Base-by-base conservation (phyloP, 805 yeast genomes). In the Ogataea naganishii region DNA sequence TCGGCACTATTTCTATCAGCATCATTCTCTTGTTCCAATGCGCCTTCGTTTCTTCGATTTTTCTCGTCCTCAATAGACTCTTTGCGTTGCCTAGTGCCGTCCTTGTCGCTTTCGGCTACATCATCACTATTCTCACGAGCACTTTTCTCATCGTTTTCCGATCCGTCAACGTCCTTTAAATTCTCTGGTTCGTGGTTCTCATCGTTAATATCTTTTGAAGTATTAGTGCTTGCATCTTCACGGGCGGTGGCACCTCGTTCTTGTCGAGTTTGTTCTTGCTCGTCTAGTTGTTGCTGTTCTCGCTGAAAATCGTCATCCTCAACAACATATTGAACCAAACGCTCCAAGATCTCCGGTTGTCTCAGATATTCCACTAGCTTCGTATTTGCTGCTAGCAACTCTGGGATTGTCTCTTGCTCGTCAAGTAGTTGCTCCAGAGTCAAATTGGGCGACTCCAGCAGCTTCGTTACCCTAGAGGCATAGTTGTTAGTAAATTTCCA, bases 361-460 rank as follows among this genome's bases (percentile, higher is more conserved):
- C 89, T 68, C 32, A 92, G 62, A 44, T 78, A 78, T 44, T 85
- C 92, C 23, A 88, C 64, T 29, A 92, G 66, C 47, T 80, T 79
- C 26, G 78, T 67, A 51, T 81, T 81, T 13, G 85, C 76, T 14
- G 80, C 72, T 38, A 79, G 58, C 21, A 84, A 59, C 49, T 83
- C 92, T 34, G 81, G 81, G 17, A 81, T 61, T 18, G 84, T 54
- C 35, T 80, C 88, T 26, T 74, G 80, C 42, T 82, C 89, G 47
- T 80, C 86, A 37, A 84, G 58, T 26, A 84, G 54, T 27, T 78
- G 80, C 26, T 69, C 74, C 35, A 75, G 53, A 5, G 58, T 49
- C 38, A 57, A 62, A 34, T 66, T 64, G 4, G 64, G 63, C 33
- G 56, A 59, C 35, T 70, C 75, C 25, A 54, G 72, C 58, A 70